Percentiles rank a stretch among this genome's conserved stretches.
Conservation (phyloP, 106 monocot genomes). For the Apostasia shenzhenica region DNA sequence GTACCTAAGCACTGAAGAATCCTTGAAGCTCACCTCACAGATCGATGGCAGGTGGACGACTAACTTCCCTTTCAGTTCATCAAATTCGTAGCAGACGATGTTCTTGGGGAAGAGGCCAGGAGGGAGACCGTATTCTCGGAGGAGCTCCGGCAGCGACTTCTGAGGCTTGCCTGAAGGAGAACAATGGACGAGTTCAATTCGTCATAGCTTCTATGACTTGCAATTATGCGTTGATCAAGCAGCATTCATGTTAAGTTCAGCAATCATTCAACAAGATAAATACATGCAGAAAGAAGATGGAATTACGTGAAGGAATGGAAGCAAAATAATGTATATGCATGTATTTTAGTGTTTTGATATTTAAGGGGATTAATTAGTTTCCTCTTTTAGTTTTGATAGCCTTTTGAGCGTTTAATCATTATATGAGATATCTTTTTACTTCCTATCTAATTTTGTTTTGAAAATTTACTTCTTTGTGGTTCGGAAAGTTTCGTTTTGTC, state of each 20-base stretch:
- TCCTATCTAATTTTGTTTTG: too few relatives aligned
- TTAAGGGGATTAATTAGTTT: too few relatives aligned
- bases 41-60: constrained; percentile 69
- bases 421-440: too few relatives aligned
- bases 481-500: too few relatives aligned
- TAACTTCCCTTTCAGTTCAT: constrained; percentile 58
- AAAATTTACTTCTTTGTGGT: too few relatives aligned
- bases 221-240: not conserved
- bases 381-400: too few relatives aligned
- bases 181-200: not conserved
- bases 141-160: constrained; percentile 71
- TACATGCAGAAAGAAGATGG: not conserved
- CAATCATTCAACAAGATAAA: not conserved
- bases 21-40: constrained; percentile 86
- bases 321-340: not conserved
- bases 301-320: not conserved
- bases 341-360: too few relatives aligned
- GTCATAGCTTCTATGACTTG: not conserved
- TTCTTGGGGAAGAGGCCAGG: constrained; percentile 81
- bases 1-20: constrained; percentile 71
- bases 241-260: not conserved
- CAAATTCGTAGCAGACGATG: constrained; percentile 83
- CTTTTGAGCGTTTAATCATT: too few relatives aligned
- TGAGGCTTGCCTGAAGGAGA: constrained; percentile 57
- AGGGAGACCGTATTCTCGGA: constrained; percentile 83